Evolutionary conservation across 257 asterid species (phyloP).

Genomic region (Gentiana dahurica): DNA sequence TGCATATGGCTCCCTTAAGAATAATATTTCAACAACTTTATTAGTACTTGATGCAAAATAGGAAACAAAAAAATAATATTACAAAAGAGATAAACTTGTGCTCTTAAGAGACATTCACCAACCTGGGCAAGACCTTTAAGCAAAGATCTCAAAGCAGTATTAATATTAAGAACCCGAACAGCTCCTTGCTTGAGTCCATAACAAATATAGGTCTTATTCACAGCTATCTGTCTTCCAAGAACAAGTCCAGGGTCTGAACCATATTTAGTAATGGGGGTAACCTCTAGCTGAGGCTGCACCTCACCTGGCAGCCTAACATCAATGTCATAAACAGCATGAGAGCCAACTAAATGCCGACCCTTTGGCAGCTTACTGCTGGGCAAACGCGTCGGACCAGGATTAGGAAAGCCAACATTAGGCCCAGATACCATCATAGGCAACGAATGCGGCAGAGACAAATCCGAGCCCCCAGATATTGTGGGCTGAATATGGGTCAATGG

Average conservation of each 20-base stretch:
- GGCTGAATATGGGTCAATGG: conserved; percentile 40
- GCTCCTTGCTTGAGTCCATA: conserved; percentile 87
- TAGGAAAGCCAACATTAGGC: conserved; percentile 30
- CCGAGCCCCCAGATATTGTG: conserved; percentile 59
- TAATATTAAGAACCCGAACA: conserved; percentile 84
- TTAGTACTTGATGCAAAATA: no score
- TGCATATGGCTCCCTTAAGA: no score
- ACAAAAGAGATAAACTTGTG: no score
- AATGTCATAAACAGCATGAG: conserved; percentile 54
- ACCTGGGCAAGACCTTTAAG: conserved; percentile 95
- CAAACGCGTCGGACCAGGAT: conserved; percentile 62
- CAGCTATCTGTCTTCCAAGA: conserved; percentile 90
- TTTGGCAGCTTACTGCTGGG: conserved; percentile 84
- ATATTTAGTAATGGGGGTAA: conserved; percentile 94
- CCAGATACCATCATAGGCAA: conserved; percentile 27
- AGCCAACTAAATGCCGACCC: conserved; percentile 78
- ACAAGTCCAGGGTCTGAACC: conserved; percentile 92
- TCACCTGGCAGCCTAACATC: conserved; percentile 78
- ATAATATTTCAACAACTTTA: no score
- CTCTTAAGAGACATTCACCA: conserved; percentile 5
- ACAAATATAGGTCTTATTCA: conserved; percentile 83
- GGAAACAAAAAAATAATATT: not conserved
- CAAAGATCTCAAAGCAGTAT: conserved; percentile 90
- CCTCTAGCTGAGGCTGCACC: conserved; percentile 98
- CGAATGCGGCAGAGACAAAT: conserved; percentile 29